Conservation (phyloP, 345 rosid genomes). For the Ricinus communis region DNA sequence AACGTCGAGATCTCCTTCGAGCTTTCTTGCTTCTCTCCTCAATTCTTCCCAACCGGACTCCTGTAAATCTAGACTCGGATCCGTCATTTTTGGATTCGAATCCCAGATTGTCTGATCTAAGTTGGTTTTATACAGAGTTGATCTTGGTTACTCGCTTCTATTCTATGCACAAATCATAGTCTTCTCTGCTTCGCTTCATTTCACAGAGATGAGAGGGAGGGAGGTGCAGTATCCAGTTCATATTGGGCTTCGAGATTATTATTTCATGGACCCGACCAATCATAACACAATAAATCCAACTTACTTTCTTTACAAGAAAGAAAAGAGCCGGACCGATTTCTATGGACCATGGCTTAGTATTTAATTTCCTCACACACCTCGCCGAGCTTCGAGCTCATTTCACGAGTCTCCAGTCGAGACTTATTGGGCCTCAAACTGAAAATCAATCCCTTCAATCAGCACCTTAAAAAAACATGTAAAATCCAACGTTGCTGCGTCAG, state of each 20-base stretch:
- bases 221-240: background rate
- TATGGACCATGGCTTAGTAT: too few relatives aligned
- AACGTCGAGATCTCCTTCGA: constrained; percentile 97
- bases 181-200: background rate
- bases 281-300: too few relatives aligned
- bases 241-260: background rate
- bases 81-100: constrained; percentile 57
- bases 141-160: background rate
- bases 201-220: background rate
- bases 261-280: background rate
- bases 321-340: too few relatives aligned
- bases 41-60: constrained; percentile 98
- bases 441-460: too few relatives aligned
- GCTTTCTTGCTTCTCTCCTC: constrained; percentile 84
- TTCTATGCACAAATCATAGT: background rate
- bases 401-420: too few relatives aligned
- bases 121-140: background rate
- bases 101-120: constrained; percentile 22
- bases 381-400: too few relatives aligned
- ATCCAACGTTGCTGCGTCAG: too few relatives aligned
- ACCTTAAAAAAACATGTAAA: too few relatives aligned
- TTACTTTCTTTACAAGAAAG: too few relatives aligned
- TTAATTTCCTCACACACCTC: too few relatives aligned
- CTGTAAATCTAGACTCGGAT: constrained; percentile 73
- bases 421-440: too few relatives aligned